Evolutionary conservation across 2,329 filamentous ascomycete species (phyloP).

Genomic region (Arthrobotrys musiformis): DNA sequence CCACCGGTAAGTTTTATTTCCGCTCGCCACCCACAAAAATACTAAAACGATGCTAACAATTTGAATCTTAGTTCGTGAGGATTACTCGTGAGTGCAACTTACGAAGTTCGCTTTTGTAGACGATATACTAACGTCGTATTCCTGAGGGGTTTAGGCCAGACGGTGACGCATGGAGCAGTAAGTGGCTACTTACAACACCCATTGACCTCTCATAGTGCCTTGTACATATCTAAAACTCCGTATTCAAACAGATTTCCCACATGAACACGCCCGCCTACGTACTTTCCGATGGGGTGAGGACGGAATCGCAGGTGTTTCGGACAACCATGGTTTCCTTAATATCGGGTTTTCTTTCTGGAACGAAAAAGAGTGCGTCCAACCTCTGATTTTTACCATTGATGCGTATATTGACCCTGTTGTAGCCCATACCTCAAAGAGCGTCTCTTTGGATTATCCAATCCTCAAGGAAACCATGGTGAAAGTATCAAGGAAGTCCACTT

Average conservation of each 20-base stretch:
- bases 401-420: conserved; percentile 42
- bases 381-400: neutral
- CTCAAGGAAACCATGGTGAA: conserved; percentile 96
- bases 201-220: neutral
- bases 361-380: conserved; percentile 80
- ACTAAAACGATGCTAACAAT: neutral
- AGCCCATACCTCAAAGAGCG: conserved; percentile 95
- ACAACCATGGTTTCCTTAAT: conserved; percentile 81
- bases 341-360: conserved; percentile 98
- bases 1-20: conserved; percentile 73
- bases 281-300: conserved; percentile 96
- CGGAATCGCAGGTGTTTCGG: conserved; percentile 89
- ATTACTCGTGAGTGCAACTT: conserved; percentile 77
- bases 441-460: conserved; percentile 93
- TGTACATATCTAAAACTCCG: neutral
- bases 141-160: conserved; percentile 68
- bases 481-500: conserved; percentile 97
- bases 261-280: conserved; percentile 88
- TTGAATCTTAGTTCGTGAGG: conserved; percentile 76
- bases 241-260: conserved; percentile 78
- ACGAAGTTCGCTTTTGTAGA: no score
- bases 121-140: conserved; percentile 38
- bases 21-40: neutral
- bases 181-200: conserved; percentile 63
- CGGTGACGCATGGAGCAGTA: conserved; percentile 95